Evolutionary conservation across 139 green algal species (phyloP), one percentile per base, ranked within the genome.

Genomic region (Micractinium conductrix): DNA sequence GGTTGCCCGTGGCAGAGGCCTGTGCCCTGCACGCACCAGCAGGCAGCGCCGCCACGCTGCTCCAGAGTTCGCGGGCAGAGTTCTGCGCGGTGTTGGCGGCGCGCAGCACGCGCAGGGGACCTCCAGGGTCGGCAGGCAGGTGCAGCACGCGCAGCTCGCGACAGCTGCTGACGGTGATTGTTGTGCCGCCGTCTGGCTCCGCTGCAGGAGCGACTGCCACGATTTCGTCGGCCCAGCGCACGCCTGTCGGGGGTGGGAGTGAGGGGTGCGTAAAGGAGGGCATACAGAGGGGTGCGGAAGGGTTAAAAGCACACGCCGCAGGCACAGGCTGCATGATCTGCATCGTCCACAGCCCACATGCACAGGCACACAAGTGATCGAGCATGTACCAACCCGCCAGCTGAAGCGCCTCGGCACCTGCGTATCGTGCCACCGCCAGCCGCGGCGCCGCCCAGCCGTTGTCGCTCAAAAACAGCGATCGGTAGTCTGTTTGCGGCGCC

Each of bases 381-480:
- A n/a, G n/a, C n/a, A n/a, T n/a, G n/a, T n/a, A n/a, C n/a, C n/a
- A n/a, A n/a, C n/a, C n/a, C n/a, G n/a, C n/a, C 37, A 30, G 24
- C 17, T 28, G n/a, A 3, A 9, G 33, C 73, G 9, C 33, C 44
- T 37, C 4, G 28, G 14, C 9, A 78, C 60, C 76, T 43, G 76
- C 60, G 16, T 73, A 72, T 24, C 60, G 40, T 40, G 73, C 58
- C 58, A 83, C 40, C 22, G 79, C 35, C n/a, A 55, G 28, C 63
- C 33, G n/a, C 7, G 44, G 65, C 33, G n/a, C 67, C 21, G 44
- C 42, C 79, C 79, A 84, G 44, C 79, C 63, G 24, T 84, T 84
- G 63, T 65, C 63, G 9, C 24, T 10, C 7, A 76, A 1, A 22
- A 84, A 84, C 10, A 84, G 63, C 22, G 45, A 17, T 14, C 33